phyloP scores from a whole-genome alignment of 495 filamentous ascomycete genomes.

The Cryomyces antarcticus region DNA sequence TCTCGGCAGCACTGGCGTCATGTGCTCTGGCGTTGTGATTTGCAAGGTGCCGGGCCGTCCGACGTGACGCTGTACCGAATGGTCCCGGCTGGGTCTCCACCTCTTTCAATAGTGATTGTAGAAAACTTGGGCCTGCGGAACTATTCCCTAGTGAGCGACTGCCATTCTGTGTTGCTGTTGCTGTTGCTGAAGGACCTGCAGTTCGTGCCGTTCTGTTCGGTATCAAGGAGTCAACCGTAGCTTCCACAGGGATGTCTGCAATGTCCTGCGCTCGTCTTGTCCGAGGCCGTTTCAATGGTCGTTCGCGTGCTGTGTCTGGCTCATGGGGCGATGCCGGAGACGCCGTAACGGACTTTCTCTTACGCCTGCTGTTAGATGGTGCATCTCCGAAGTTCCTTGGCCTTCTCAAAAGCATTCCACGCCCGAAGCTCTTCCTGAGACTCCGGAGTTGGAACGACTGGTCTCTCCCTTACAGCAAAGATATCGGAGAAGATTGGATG shows the following conservation, averaged over 20 bases:
- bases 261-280: constrained; percentile 36
- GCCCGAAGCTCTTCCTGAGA: constrained; percentile 61
- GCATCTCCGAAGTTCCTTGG: constrained; percentile 36
- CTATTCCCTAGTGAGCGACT: constrained; percentile 8
- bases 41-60: no score
- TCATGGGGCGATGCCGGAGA: constrained; percentile 34
- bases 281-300: constrained; percentile 69
- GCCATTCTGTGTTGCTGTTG: no score
- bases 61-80: no score
- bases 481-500: neutral
- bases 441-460: constrained; percentile 36
- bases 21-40: no score
- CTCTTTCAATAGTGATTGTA: constrained; percentile 68
- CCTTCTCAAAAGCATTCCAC: constrained; percentile 78
- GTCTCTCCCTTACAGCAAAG: constrained; percentile 7
- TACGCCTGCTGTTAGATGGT: constrained; percentile 29
- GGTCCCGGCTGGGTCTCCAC: constrained; percentile 46
- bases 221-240: constrained; percentile 19
- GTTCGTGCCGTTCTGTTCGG: neutral
- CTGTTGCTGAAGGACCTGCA: constrained; percentile 11
- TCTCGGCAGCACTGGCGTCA: no score
- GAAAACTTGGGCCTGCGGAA: constrained; percentile 38
- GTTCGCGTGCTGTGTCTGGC: constrained; percentile 34
- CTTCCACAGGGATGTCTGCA: constrained; percentile 24
- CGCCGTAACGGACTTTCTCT: constrained; percentile 59